Percentiles rank a stretch among this genome's conserved stretches.
Evolutionary conservation across 345 rosid species (phyloP).

Genomic region (Gossypium ekmanianum): DNA sequence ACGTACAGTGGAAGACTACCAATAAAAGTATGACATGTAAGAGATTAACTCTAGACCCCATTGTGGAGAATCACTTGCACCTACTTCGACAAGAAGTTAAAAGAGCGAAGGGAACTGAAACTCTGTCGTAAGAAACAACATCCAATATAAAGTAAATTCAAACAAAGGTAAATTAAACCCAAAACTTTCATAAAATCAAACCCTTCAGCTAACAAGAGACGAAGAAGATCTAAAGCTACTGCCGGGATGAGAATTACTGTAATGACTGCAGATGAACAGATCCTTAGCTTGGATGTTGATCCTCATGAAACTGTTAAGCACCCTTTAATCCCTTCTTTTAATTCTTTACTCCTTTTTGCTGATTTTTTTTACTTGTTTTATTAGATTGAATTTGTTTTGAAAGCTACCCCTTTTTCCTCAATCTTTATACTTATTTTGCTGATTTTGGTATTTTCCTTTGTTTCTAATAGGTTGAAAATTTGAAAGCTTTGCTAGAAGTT

Average conservation of each 20-base stretch:
- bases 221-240: neutral
- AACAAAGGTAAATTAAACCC: neutral
- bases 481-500: slow-evolving; percentile 94
- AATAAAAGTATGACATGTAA: neutral
- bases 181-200: neutral
- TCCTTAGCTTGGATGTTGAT: slow-evolving; percentile 80
- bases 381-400: slow-evolving; percentile 79
- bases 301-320: slow-evolving; percentile 65
- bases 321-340: slow-evolving; percentile 25
- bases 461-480: slow-evolving; percentile 71
- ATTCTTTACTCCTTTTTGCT: slow-evolving; percentile 4
- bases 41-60: neutral
- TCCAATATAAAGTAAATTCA: neutral
- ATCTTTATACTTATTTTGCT: slow-evolving; percentile 15
- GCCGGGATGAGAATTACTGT: slow-evolving; percentile 76
- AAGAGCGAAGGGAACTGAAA: neutral
- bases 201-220: neutral
- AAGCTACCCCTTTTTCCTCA: slow-evolving; percentile 35
- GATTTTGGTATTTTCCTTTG: neutral
- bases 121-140: neutral
- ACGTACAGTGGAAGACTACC: neutral
- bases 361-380: slow-evolving; percentile 2
- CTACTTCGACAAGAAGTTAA: neutral
- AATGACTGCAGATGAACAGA: slow-evolving; percentile 86
- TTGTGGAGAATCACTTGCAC: neutral